phyloP scores from a whole-genome alignment of 1,284 basidiomycete species.

The Anthracocystis walkeri region DNA sequence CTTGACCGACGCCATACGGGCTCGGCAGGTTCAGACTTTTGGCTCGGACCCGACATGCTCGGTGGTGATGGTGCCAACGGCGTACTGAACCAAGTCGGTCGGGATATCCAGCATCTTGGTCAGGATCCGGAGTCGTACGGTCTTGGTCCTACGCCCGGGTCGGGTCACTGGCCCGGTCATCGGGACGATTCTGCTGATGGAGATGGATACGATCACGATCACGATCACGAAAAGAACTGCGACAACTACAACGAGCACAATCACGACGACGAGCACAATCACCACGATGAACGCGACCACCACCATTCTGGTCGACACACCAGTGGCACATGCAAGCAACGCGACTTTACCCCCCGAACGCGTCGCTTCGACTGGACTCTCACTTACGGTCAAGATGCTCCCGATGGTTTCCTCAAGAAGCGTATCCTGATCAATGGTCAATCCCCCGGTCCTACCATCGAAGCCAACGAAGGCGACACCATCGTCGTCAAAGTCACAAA shows the following conservation, averaged over 20 bases:
- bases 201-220: not conserved
- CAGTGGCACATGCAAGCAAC: constrained; percentile 10
- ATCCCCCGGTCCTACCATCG: constrained; percentile 61
- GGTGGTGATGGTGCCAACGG: not conserved
- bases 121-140: constrained; percentile 10
- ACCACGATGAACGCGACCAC: not conserved
- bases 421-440: constrained; percentile 61
- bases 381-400: constrained; percentile 41
- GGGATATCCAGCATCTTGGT: not conserved
- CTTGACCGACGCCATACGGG: not conserved
- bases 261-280: not conserved
- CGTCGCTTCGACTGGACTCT: constrained; percentile 56
- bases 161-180: constrained; percentile 22
- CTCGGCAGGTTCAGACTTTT: constrained; percentile 5
- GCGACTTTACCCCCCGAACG: constrained; percentile 42
- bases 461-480: constrained; percentile 64
- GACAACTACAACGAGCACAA: not conserved
- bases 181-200: not conserved
- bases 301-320: no score
- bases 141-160: constrained; percentile 13
- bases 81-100: constrained; percentile 2
- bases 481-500: constrained; percentile 61
- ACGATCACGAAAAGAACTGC: not conserved
- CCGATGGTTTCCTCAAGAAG: constrained; percentile 57
- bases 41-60: constrained; percentile 13